These are phyloP conservation scores for Trichosporon sp. DNA, from an alignment of 1,284 basidiomycete species.

Conservation along the genomic window DNA sequence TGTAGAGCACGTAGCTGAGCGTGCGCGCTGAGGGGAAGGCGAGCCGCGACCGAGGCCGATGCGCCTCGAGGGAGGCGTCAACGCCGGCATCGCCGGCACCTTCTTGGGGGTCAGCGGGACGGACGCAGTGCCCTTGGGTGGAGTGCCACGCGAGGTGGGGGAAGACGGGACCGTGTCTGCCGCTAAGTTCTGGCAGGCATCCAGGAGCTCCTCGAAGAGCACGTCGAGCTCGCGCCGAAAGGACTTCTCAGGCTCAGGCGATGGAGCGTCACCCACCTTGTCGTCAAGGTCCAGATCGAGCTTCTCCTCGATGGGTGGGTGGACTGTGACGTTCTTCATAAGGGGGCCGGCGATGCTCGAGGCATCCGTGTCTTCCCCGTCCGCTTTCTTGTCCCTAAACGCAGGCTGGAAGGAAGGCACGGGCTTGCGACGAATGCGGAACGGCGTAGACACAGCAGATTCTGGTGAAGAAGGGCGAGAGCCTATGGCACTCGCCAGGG, in stretches of 20 bases:
- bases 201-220: slow-evolving; percentile 32
- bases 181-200: slow-evolving; percentile 21
- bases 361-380: background rate
- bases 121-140: slow-evolving; percentile 16
- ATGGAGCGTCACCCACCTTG: background rate
- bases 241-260: background rate
- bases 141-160: background rate
- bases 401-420: background rate
- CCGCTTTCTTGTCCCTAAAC: background rate
- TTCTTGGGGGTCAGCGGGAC: background rate
- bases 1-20: background rate
- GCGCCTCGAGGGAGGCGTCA: background rate
- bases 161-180: background rate
- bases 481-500: background rate
- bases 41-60: background rate
- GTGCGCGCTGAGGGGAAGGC: background rate
- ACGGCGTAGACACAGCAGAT: slow-evolving; percentile 20
- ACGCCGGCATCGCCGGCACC: background rate
- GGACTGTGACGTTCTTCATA: background rate
- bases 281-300: background rate
- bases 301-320: background rate
- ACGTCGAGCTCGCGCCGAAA: slow-evolving; percentile 28
- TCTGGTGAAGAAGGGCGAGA: background rate
- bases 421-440: slow-evolving; percentile 32
- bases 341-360: background rate